Conservation (phyloP, 176 grass and related monocot genomes). For the Areca catechu region DNA sequence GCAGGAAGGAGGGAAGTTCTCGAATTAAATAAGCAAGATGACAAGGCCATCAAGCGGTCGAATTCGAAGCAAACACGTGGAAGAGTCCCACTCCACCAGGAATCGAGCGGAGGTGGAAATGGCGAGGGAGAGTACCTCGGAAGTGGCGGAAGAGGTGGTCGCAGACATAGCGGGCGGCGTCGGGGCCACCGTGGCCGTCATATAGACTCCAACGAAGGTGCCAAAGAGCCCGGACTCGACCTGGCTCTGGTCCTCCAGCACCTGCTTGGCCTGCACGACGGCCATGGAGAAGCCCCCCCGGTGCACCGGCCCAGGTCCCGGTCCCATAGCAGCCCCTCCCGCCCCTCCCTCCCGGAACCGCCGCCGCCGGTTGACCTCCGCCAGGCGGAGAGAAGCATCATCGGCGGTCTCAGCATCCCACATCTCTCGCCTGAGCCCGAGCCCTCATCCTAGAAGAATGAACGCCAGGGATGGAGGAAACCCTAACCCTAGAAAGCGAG, state of each 20-base stretch:
- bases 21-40: too few relatives aligned
- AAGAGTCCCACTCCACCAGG: too few relatives aligned
- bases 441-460: not conserved
- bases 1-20: too few relatives aligned
- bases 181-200: constrained; percentile 74
- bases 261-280: constrained; percentile 78
- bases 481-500: constrained; percentile 7
- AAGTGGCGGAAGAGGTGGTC: constrained; percentile 54
- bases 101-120: not conserved
- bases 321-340: too few relatives aligned
- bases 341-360: constrained; percentile 11
- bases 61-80: too few relatives aligned
- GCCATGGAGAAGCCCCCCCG: constrained; percentile 52
- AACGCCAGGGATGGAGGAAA: not conserved
- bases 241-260: constrained; percentile 89
- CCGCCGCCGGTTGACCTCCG: constrained; percentile 22
- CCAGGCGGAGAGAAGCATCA: constrained; percentile 75
- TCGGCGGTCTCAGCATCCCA: constrained; percentile 66
- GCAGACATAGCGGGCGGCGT: constrained; percentile 74
- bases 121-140: constrained; percentile 30
- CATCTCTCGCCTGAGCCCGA: constrained; percentile 42
- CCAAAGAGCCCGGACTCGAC: constrained; percentile 65
- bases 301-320: too few relatives aligned
- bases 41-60: too few relatives aligned
- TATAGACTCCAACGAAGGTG: constrained; percentile 56